These are phyloP conservation scores for Diplosphaera chodatii DNA, from an alignment of 139 green algal genomes.

Conservation along the genomic window DNA sequence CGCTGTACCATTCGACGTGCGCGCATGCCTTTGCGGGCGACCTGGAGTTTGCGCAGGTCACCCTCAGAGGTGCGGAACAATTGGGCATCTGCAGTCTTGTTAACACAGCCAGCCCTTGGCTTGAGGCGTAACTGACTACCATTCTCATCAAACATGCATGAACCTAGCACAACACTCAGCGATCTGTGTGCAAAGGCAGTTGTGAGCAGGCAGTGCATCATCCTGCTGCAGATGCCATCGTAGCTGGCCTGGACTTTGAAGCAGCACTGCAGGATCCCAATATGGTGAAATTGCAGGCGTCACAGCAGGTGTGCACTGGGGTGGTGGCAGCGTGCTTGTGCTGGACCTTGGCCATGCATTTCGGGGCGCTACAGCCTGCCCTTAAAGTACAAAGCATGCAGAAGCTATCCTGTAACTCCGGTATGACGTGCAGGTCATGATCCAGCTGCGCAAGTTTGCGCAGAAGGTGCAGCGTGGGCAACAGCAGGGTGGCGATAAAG, in stretches of 20 bases:
- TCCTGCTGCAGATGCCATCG: constrained; percentile 58
- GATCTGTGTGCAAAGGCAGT: too few species aligned
- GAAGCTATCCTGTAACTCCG: too few species aligned
- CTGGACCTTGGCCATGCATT: too few species aligned
- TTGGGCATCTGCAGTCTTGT: background rate
- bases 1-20: constrained; percentile 52
- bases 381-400: too few species aligned
- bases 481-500: background rate
- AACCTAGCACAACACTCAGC: too few species aligned
- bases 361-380: too few species aligned
- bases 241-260: constrained; percentile 62
- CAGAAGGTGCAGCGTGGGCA: constrained; percentile 12
- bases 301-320: constrained; percentile 39
- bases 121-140: too few species aligned
- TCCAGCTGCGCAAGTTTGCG: constrained; percentile 69
- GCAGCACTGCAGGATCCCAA: constrained; percentile 26
- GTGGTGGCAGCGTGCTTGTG: too few species aligned
- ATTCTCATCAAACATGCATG: too few species aligned
- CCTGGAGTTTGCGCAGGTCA: constrained; percentile 76
- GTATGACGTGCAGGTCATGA: too few species aligned
- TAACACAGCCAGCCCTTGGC: too few species aligned
- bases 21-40: constrained; percentile 73
- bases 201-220: too few species aligned
- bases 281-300: constrained; percentile 48
- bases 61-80: constrained; percentile 41